Conservation (phyloP, 108 stramenopile species). For the Skeletonema grethae region DNA sequence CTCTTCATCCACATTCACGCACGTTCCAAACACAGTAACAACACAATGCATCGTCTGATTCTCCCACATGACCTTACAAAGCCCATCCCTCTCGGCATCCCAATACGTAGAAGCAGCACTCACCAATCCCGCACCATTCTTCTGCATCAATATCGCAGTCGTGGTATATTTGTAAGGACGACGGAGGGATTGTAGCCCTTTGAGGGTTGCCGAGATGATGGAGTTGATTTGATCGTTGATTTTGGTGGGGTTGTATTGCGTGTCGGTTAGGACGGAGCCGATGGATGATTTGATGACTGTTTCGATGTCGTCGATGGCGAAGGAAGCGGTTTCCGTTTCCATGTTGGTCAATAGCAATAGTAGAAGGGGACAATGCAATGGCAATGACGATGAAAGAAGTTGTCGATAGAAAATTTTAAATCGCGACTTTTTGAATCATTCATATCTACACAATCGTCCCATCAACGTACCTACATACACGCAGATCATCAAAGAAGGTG, state of each 20-base stretch:
- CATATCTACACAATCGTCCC: no score
- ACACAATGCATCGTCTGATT: slow-evolving; percentile 79
- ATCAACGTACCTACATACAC: no score
- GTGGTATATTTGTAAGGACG: slow-evolving; percentile 83
- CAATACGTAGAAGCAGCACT: slow-evolving; percentile 75
- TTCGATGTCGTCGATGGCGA: slow-evolving; percentile 67
- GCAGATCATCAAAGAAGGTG: no score
- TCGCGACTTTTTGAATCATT: no score
- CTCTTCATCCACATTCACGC: slow-evolving; percentile 47
- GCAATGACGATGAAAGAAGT: no score
- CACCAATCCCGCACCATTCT: slow-evolving; percentile 77
- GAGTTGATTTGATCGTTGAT: slow-evolving; percentile 70
- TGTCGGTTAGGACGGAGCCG: slow-evolving; percentile 46
- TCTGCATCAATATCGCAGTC: slow-evolving; percentile 84
- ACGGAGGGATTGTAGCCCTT: slow-evolving; percentile 75
- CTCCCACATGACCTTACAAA: slow-evolving; percentile 69
- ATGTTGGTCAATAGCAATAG: background rate
- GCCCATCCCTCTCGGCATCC: slow-evolving; percentile 72
- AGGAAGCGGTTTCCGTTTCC: slow-evolving; percentile 14
- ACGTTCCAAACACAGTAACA: slow-evolving; percentile 70
- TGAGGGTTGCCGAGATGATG: slow-evolving; percentile 72
- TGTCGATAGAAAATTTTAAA: no score
- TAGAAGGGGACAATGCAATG: no score
- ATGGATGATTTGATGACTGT: slow-evolving; percentile 74
- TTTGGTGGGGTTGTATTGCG: slow-evolving; percentile 19